Percentiles rank a stretch among this genome's conserved stretches.
Evolutionary conservation across 441 rosid genomes (phyloP).

Genomic region (Populus trichocarpa): DNA sequence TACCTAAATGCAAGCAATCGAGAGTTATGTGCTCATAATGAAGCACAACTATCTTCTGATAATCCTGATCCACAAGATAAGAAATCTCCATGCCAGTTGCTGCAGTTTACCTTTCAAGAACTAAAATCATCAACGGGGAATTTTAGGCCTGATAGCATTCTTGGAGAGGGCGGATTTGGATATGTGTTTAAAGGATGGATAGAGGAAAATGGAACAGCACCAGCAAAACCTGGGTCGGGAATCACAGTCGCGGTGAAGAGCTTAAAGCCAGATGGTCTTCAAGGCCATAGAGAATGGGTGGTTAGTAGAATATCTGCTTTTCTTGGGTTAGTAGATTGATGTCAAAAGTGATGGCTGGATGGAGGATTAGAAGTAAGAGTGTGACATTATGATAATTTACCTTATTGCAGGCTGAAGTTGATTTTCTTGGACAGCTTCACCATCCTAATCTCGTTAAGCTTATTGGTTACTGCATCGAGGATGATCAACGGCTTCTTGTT

Average conservation of each 20-base stretch:
- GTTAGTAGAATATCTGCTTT: constrained; percentile 36
- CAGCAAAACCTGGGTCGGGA: constrained; percentile 60
- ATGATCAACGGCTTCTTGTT: constrained; percentile 83
- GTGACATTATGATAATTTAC: constrained; percentile 8
- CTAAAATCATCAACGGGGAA: constrained; percentile 54
- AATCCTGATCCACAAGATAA: constrained; percentile 32
- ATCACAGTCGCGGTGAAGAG: constrained; percentile 63
- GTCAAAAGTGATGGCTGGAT: constrained; percentile 2
- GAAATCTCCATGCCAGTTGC: constrained; percentile 42
- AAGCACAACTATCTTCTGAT: constrained; percentile 49
- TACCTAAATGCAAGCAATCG: constrained; percentile 72
- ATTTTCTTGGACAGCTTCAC: constrained; percentile 88
- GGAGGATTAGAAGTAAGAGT: neutral
- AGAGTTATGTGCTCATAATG: constrained; percentile 50
- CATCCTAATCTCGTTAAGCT: constrained; percentile 95
- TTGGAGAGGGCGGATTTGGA: constrained; percentile 75
- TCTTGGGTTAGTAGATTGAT: constrained; percentile 35
- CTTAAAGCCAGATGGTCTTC: constrained; percentile 52
- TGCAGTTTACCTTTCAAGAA: constrained; percentile 47
- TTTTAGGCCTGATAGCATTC: constrained; percentile 54
- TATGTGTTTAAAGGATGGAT: constrained; percentile 74
- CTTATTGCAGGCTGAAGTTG: constrained; percentile 76
- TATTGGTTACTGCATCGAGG: constrained; percentile 96
- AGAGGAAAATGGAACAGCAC: constrained; percentile 56
- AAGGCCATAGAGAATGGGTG: constrained; percentile 60